A percentile compares a stretch with the other conserved stretches of the same genome.
phyloP scores from a whole-genome alignment of 768 basidiomycete genomes.

The Pisolithus orientalis region DNA sequence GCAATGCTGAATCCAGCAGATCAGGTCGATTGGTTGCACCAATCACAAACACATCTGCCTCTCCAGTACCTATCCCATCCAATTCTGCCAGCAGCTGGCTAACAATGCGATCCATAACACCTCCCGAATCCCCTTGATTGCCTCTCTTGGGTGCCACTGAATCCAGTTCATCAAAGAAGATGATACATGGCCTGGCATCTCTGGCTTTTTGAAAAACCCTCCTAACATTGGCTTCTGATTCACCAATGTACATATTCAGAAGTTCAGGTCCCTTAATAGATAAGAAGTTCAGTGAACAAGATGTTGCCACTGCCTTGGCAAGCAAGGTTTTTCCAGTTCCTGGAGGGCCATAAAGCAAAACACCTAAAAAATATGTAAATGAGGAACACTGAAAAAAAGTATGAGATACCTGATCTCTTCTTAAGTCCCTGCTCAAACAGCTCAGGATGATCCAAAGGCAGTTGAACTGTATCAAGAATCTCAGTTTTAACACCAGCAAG shows the following conservation, averaged over 20 bases:
- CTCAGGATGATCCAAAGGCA: conserved; percentile 87
- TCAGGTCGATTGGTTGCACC: conserved; percentile 96
- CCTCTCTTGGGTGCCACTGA: conserved; percentile 93
- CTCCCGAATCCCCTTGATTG: conserved; percentile 92
- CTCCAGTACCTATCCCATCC: conserved; percentile 77
- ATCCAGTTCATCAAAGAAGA: conserved; percentile 96
- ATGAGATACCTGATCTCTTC: conserved; percentile 76
- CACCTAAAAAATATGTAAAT: conserved; percentile 41
- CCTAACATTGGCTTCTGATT: conserved; percentile 96
- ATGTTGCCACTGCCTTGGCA: conserved; percentile 94
- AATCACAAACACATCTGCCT: conserved; percentile 83
- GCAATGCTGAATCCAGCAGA: conserved; percentile 79
- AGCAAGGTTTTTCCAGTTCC: conserved; percentile 94
- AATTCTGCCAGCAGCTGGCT: conserved; percentile 91
- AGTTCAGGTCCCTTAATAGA: conserved; percentile 96
- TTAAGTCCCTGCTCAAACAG: conserved; percentile 87
- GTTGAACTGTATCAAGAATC: conserved; percentile 92
- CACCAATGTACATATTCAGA: conserved; percentile 97
- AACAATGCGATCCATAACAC: conserved; percentile 97
- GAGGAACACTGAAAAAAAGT: neutral
- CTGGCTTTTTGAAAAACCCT: conserved; percentile 85
- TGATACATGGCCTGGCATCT: conserved; percentile 90
- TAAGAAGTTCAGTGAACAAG: conserved; percentile 92
- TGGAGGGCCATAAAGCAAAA: conserved; percentile 90
- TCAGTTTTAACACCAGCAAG: conserved; percentile 82